A percentile compares a stretch with the other conserved stretches of the same genome.
phyloP scores from a whole-genome alignment of 176 grass and related monocot genomes.

The Puccinellia tenuiflora region DNA sequence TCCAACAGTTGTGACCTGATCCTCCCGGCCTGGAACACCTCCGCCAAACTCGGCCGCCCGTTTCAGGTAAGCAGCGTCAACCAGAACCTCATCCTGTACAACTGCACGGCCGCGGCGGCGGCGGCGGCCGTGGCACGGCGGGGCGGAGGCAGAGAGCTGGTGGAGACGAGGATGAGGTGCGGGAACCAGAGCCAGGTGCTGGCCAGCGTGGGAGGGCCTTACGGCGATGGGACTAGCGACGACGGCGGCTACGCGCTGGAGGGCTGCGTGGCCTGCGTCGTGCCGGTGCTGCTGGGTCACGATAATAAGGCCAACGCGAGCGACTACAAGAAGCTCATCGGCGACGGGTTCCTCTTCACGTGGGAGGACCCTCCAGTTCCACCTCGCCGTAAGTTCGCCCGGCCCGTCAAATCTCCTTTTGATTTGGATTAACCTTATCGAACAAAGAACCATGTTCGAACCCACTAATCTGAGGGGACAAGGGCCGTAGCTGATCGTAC shows the following conservation, averaged over 20 bases:
- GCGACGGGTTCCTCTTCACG: constrained; percentile 25
- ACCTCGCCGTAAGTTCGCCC: too few species aligned
- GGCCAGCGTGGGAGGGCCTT: not conserved
- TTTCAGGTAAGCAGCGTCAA: not conserved
- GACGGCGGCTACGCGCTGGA: too few species aligned
- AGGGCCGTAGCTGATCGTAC: too few species aligned
- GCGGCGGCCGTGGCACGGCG: too few species aligned
- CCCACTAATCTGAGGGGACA: too few species aligned
- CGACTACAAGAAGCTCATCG: constrained; percentile 9
- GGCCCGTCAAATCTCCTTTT: too few species aligned
- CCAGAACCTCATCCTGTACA: constrained; percentile 30
- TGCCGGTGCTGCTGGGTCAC: not conserved
- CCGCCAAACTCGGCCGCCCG: not conserved
- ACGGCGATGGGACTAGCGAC: not conserved
- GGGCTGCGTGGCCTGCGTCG: not conserved
- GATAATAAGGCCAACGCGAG: not conserved
- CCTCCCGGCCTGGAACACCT: not conserved
- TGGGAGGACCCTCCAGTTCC: too few species aligned
- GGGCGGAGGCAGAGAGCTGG: not conserved
- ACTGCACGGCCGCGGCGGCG: not conserved
- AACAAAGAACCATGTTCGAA: too few species aligned
- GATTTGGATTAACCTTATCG: too few species aligned
- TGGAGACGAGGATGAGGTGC: not conserved
- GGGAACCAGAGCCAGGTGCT: not conserved
- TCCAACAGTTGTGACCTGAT: not conserved